Evolutionary conservation across 73 alveolate genomes (phyloP).

Genomic region (Paramecium caudatum): DNA sequence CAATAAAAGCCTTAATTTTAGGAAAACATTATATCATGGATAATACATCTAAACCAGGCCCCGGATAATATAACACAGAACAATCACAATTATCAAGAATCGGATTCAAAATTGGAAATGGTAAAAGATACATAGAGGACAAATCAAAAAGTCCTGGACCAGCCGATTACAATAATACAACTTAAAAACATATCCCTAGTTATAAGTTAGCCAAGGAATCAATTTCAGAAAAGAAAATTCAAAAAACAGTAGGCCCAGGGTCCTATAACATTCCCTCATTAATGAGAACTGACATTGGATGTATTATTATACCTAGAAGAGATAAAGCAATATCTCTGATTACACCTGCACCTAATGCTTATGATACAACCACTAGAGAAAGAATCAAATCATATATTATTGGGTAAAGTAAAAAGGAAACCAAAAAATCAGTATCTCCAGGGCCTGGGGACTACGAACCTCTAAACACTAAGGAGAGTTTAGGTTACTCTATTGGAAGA

Average conservation of each 20-base stretch:
- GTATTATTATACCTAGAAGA: not conserved
- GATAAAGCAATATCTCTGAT: not conserved
- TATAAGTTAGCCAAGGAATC: conserved; percentile 21
- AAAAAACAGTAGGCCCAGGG: conserved; percentile 12
- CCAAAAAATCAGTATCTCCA: not conserved
- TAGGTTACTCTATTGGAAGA: conserved; percentile 16
- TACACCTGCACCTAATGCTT: conserved; percentile 56
- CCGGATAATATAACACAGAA: conserved; percentile 50
- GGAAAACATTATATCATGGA: not conserved
- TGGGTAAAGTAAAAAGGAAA: conserved; percentile 18
- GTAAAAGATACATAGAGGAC: not conserved
- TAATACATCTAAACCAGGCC: not conserved
- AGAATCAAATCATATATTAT: conserved; percentile 15
- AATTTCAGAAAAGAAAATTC: not conserved
- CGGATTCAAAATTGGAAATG: conserved; percentile 28
- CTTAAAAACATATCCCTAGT: not conserved
- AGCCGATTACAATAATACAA: not conserved
- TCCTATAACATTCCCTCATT: not conserved
- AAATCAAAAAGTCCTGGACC: conserved; percentile 37
- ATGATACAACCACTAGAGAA: not conserved
- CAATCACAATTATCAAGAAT: conserved; percentile 16
- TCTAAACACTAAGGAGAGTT: too few relatives aligned
- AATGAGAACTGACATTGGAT: conserved; percentile 8
- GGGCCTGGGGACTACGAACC: conserved; percentile 38
- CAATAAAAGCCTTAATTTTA: not conserved